Evolutionary conservation across 192 early-diverging fungal genomes (phyloP), one percentile per base, ranked within the genome.

Genomic region (Phycomyces blakesleeanus): DNA sequence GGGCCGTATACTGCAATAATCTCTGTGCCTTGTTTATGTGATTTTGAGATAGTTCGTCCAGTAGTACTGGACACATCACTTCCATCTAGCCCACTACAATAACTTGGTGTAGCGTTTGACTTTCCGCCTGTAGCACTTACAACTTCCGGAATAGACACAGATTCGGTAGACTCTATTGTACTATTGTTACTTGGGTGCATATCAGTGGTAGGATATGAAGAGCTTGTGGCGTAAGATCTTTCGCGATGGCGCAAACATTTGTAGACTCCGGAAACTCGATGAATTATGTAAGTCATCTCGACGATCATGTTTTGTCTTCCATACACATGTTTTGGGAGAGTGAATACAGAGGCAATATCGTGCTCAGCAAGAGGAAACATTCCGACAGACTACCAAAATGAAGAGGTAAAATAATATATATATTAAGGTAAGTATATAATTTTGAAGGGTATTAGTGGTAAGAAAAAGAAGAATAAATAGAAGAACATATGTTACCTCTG

Each of bases 311-410:
- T 49, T 7, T 66, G 61, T 18, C 71, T 57, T 26, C 71, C 71
- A 57, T 61, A 72, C 11, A 72, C 40, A 3, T 51, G 61, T 16
- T 61, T 66, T 8, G 71, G 71, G n/a, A 72, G 51, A 26, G 64
- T 66, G 20, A 72, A 72, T 11, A 72, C 64, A 25, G 71, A 72
- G 6, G 64, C 71, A 61, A 72, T 57, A 50, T 72, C 71, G 25
- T 44, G 29, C 22, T 66, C 57, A 6, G 64, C 71, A 24, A 72
- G 58, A 37, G 71, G 71, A 49, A 72, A 72, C 14, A 53, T 22
- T 10, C 29, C 20, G 6, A 72, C 67, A 14, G 51, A 24, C 63
- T 72, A 44, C n/a, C n/a, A n/a, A n/a, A n/a, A n/a, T n/a, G n/a
- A n/a, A n/a, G n/a, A n/a, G n/a, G n/a, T n/a, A n/a, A n/a, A n/a